These are phyloP conservation scores for Calcarisporium arbuscula DNA, from an alignment of 2,329 filamentous ascomycete genomes.

Conservation along the genomic window DNA sequence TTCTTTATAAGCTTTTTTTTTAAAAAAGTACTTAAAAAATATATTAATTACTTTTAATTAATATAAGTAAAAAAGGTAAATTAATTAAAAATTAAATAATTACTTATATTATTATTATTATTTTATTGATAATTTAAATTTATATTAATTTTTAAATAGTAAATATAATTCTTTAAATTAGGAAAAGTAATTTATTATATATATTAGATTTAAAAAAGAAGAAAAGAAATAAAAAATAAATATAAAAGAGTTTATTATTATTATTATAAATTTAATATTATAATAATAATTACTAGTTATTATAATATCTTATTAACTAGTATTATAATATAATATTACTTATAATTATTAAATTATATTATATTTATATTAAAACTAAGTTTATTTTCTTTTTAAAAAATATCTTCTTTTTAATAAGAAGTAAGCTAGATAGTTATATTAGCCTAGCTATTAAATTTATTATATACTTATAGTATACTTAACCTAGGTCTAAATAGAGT, in stretches of 20 bases:
- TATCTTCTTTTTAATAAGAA: background rate
- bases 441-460: background rate
- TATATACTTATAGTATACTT: background rate
- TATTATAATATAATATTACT: background rate
- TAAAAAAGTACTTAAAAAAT: constrained; percentile 3
- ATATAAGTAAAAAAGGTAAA: constrained; percentile 2
- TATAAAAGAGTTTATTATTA: background rate
- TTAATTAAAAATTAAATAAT: constrained; percentile 2
- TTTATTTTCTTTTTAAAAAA: background rate
- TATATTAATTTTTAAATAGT: background rate
- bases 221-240: background rate
- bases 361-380: background rate
- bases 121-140: constrained; percentile 1
- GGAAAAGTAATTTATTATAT: background rate
- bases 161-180: background rate
- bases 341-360: background rate
- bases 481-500: background rate
- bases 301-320: background rate
- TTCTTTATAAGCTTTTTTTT: constrained; percentile 2
- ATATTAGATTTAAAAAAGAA: background rate
- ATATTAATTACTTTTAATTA: constrained; percentile 1
- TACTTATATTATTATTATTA: constrained; percentile 3
- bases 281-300: background rate
- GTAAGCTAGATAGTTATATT: background rate
- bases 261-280: background rate